A percentile compares a stretch with the other conserved stretches of the same genome.
These are phyloP conservation scores for Chalciporus sp. DNA, from an alignment of 1,284 basidiomycete genomes.

Conservation along the genomic window DNA sequence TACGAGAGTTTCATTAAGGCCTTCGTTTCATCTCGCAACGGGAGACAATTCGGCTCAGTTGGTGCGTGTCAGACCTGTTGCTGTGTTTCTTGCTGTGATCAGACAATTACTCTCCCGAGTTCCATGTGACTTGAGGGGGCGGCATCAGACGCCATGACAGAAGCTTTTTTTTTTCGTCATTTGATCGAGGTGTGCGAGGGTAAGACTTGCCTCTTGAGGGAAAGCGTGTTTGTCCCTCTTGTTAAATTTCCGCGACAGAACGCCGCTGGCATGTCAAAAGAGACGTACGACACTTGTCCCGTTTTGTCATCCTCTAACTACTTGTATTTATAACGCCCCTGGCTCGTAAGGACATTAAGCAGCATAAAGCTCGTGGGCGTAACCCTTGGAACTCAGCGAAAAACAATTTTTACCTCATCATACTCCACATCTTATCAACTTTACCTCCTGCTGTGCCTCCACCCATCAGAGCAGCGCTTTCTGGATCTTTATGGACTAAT, in stretches of 20 bases:
- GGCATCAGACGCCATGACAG: slow-evolving; percentile 1
- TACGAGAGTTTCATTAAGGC: not conserved
- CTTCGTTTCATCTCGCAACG: not conserved
- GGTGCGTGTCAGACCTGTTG: slow-evolving; percentile 11
- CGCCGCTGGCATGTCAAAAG: not conserved
- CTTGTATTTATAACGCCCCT: too few relatives aligned
- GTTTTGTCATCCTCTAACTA: not conserved
- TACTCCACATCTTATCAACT: not conserved
- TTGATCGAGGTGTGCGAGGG: not conserved
- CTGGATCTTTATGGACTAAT: not conserved
- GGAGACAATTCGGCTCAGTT: slow-evolving; percentile 3
- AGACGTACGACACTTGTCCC: not conserved
- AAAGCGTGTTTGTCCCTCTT: slow-evolving; percentile 8
- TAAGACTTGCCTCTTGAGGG: not conserved
- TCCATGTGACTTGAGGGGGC: slow-evolving; percentile 1
- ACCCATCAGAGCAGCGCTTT: not conserved
- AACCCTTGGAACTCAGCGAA: not conserved
- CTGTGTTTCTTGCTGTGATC: slow-evolving; percentile 2
- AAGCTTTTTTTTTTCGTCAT: slow-evolving; percentile 9
- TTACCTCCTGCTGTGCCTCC: not conserved
- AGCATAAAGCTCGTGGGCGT: not conserved
- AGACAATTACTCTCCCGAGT: slow-evolving; percentile 3
- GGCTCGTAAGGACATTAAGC: not conserved
- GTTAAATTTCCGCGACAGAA: not conserved
- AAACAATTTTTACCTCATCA: not conserved